These are phyloP conservation scores for Pichia insulana DNA, from an alignment of 805 yeast genomes.

Conservation along the genomic window DNA sequence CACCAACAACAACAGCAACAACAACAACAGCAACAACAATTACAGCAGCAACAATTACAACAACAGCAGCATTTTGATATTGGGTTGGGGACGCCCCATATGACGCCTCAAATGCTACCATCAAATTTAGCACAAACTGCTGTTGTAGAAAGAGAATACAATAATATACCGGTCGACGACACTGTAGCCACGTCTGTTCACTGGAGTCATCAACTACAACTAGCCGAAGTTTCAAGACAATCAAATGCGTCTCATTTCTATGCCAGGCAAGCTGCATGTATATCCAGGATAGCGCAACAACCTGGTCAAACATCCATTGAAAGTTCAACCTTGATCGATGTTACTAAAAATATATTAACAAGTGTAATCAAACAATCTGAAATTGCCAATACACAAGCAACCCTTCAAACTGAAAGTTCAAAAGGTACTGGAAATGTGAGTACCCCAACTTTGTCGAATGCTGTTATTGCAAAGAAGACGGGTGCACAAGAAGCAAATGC, in stretches of 20 bases:
- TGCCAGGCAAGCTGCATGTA: conserved; percentile 74
- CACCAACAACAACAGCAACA: conserved; percentile 25
- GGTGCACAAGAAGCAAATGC: conserved; percentile 24
- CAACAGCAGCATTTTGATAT: conserved; percentile 15
- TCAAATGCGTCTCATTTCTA: conserved; percentile 68
- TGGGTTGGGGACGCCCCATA: conserved; percentile 14
- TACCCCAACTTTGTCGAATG: conserved; percentile 30
- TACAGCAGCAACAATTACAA: conserved; percentile 18
- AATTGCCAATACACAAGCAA: conserved; percentile 9
- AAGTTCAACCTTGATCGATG: conserved; percentile 31
- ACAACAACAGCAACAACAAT: background rate
- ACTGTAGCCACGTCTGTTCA: conserved; percentile 32
- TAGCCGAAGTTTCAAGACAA: conserved; percentile 58
- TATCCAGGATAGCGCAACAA: conserved; percentile 39
- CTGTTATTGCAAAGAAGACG: conserved; percentile 24
- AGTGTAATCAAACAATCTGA: conserved; percentile 23
- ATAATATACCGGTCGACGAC: conserved; percentile 28
- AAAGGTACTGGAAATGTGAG: conserved; percentile 28
- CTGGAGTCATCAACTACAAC: conserved; percentile 77
- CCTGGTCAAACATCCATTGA: conserved; percentile 25
- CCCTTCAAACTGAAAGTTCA: conserved; percentile 13
- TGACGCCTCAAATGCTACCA: conserved; percentile 20
- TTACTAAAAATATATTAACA: conserved; percentile 30
- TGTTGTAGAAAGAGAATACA: conserved; percentile 6
- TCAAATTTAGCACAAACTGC: conserved; percentile 19